These are phyloP conservation scores for Aureobasidium pullulans DNA, from an alignment of 2,329 filamentous ascomycete genomes.

Conservation along the genomic window DNA sequence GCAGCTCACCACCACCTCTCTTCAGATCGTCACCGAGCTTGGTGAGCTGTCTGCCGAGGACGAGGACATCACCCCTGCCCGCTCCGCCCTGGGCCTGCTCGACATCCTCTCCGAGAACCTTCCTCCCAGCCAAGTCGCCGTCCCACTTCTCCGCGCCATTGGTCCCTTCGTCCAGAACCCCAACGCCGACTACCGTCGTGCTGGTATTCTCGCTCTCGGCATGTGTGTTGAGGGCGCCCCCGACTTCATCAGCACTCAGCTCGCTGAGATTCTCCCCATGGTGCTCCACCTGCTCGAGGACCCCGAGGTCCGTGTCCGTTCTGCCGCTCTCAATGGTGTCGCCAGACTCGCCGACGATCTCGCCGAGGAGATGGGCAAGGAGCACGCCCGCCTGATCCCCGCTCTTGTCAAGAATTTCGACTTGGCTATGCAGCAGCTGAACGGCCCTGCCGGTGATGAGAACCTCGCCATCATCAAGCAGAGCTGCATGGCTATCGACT, in stretches of 20 bases:
- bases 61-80: conserved; percentile 77
- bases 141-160: conserved; percentile 82
- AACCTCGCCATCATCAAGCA: conserved; percentile 82
- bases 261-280: conserved; percentile 75
- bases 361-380: conserved; percentile 76
- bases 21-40: conserved; percentile 86
- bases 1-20: conserved; percentile 76
- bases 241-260: conserved; percentile 92
- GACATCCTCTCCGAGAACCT: conserved; percentile 83
- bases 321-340: conserved; percentile 78
- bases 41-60: conserved; percentile 65
- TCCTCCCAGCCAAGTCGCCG: conserved; percentile 87
- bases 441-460: conserved; percentile 59
- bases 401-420: conserved; percentile 84
- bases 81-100: conserved; percentile 77
- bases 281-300: conserved; percentile 80
- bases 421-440: conserved; percentile 61
- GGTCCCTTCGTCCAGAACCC: conserved; percentile 69
- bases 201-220: conserved; percentile 83
- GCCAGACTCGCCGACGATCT: conserved; percentile 90
- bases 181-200: conserved; percentile 74
- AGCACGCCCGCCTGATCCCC: conserved; percentile 78
- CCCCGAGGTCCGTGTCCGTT: conserved; percentile 72
- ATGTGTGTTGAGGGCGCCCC: conserved; percentile 95
- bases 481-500: conserved; percentile 83